Base-by-base conservation (phyloP, 257 asterid species). In the Forsythia viridissima region DNA sequence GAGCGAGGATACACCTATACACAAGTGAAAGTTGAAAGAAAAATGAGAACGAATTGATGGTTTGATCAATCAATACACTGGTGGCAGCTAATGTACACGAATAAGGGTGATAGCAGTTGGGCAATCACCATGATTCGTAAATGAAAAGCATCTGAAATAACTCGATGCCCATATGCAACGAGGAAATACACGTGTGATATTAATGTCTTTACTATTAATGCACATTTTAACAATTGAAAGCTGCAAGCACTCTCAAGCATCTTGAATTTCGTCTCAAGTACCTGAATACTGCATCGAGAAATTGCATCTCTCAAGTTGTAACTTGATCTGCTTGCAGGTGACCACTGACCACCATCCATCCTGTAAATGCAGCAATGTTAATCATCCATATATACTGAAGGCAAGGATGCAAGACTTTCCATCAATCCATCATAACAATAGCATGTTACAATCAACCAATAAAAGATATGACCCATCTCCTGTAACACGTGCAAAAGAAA, bases 1-100 rank as follows among this genome's bases (percentile, higher is more conserved):
- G 89, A 82, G 51, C 37, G 76, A 1, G 90, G 90, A 76, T 84
- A 87, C n/a, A 87, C 90, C 86, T 87, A 75, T 30, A 66, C 46
- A 69, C 42, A 30, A 9, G 34, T 9, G 2, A 59, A 52, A 59
- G 67, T 59, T 1, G 34, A 2, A 21, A 48, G 57, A 59, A 43
- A 43, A 43, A 43, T 43, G 51, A 43, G 12, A 12, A 43, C 13
- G 51, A 43, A 5, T 30, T 30, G 34, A 30, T 30, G 57, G 7
- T 48, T 48, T 13, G 7, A 48, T 48, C 57, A 15, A 48, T 48
- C 57, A 48, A 48, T 46, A 46, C 57, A 48, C 6, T 48, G 2
- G 57, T 48, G 57, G n/a, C 57, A 13, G 36, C 13, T 59, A 20
- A 20, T 20, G 67, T 20, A 20, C 1, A 1, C 11, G 12, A 55